Evolutionary conservation across 164 flowering plant genomes (phyloP).

Genomic region (Annona cherimola): DNA sequence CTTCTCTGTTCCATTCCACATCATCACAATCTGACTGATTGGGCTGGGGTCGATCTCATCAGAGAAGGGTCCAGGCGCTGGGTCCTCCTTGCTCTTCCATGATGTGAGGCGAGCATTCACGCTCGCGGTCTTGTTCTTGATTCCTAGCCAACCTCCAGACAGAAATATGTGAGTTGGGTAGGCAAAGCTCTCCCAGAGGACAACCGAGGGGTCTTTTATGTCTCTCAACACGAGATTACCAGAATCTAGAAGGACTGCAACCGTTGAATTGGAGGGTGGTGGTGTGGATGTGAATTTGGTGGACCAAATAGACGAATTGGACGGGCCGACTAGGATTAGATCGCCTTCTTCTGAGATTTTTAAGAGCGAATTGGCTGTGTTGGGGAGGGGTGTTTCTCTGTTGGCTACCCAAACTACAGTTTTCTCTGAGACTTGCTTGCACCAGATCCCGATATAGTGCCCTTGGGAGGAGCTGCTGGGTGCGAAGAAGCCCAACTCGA

Average conservation of each 20-base stretch:
- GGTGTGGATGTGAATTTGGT: conserved; percentile 10
- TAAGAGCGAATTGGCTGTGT: conserved; percentile 10
- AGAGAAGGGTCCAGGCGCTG: conserved; percentile 7
- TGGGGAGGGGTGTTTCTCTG: conserved; percentile 19
- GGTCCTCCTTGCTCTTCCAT: conserved; percentile 15
- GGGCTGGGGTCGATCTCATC: conserved; percentile 2
- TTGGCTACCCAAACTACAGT: conserved; percentile 27
- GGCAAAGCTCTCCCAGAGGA: conserved; percentile 12
- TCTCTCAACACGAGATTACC: conserved; percentile 26
- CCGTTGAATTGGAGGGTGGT: conserved; percentile 10
- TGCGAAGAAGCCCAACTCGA: conserved; percentile 23
- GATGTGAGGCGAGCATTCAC: conserved; percentile 4
- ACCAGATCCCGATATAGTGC: conserved; percentile 22
- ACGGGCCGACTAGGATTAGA: conserved; percentile 14
- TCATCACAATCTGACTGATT: not conserved
- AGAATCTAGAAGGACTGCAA: conserved; percentile 22
- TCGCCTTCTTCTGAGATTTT: conserved; percentile 34
- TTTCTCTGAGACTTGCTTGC: conserved; percentile 9
- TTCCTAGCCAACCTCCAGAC: conserved; percentile 4
- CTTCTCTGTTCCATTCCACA: conserved; percentile 2
- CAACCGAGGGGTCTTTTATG: not conserved
- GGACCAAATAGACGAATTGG: conserved; percentile 23
- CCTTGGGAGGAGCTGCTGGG: conserved; percentile 18
- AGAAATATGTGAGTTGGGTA: conserved; percentile 6
- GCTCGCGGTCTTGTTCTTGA: conserved; percentile 3